Evolutionary conservation across 768 basidiomycete genomes (phyloP), one percentile per base, ranked within the genome.

Genomic region (Lepiota brunneoincarnata): DNA sequence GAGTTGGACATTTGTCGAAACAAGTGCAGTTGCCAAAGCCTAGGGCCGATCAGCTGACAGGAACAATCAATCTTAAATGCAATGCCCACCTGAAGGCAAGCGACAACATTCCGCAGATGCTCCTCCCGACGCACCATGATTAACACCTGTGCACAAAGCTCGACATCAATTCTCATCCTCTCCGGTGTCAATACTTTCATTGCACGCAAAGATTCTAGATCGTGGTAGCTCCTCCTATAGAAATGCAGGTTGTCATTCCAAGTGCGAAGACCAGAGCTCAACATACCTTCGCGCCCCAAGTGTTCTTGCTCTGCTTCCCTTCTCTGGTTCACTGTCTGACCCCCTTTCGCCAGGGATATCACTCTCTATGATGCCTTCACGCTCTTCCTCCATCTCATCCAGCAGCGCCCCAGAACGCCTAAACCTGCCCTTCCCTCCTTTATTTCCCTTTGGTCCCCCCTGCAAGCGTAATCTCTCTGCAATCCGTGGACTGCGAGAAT

Each of bases 91-190:
- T 80, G 72, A 31, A 89, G 73, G 60, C 81, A 84, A 15, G 75
- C 71, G 11, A 84, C 63, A 26, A 89, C 81, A 62, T 87, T 86
- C 50, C 71, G 73, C 34, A 92, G 71, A 65, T 91, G 89, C 54
- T 75, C 72, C 63, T 86, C 84, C 61, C 89, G 76, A 39, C 89
- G 72, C 31, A 71, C 72, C 82, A 90, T 81, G 59, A 86, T 78
- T 18, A 92, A 72, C 43, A 88, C 65, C 63, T 91, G 86, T 3
- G 86, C 87, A 62, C 86, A 86, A 14, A 92, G 74, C 61, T 87
- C 88, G 35, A 91, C 90, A 61, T 92, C 90, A 38, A 89, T 81
- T 46, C 77, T 79, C 87, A 92, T 88, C 61, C 79, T 74, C 51
- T 90, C 86, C 6, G 76, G 57, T 2, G 77, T 75, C 39, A 89